These are phyloP conservation scores for Blumeria hordei DNA, from an alignment of 2,329 filamentous ascomycete species.

Conservation along the genomic window DNA sequence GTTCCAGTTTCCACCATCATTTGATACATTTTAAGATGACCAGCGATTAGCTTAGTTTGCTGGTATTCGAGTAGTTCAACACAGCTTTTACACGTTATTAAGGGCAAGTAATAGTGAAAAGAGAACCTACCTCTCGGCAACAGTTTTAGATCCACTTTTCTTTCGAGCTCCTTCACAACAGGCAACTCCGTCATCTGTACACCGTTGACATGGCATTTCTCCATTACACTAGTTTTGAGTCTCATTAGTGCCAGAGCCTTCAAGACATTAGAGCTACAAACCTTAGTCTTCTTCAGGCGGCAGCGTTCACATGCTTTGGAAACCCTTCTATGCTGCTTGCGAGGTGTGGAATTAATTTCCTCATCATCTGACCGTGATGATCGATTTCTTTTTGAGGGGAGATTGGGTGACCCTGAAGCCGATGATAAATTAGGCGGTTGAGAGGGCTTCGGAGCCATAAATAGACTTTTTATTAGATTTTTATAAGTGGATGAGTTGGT, in stretches of 20 bases:
- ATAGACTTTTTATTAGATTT: no score
- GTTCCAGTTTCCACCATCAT: conserved; percentile 33
- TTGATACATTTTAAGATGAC: conserved; percentile 38
- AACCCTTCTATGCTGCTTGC: conserved; percentile 28
- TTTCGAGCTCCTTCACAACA: conserved; percentile 38
- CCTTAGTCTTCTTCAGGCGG: conserved; percentile 48
- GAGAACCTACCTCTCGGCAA: conserved; percentile 30
- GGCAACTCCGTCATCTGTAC: conserved; percentile 38
- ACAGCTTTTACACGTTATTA: conserved; percentile 20
- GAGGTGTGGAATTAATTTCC: background rate
- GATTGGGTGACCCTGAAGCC: background rate
- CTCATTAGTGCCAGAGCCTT: conserved; percentile 1
- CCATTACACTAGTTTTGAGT: conserved; percentile 29
- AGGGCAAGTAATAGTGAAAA: background rate
- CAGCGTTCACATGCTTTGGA: conserved; percentile 44
- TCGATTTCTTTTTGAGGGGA: background rate
- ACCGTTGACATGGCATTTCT: conserved; percentile 41
- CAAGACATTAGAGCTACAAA: conserved; percentile 10
- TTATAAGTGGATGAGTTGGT: no score
- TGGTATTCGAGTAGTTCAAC: conserved; percentile 41
- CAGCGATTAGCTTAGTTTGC: conserved; percentile 37
- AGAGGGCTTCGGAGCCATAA: background rate
- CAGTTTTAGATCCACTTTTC: conserved; percentile 44
- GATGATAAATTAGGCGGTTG: background rate
- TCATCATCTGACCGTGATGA: background rate